Percentiles rank a stretch among this genome's conserved stretches.
Conservation (phyloP, 805 yeast species). For the Candida taoyuanica region DNA sequence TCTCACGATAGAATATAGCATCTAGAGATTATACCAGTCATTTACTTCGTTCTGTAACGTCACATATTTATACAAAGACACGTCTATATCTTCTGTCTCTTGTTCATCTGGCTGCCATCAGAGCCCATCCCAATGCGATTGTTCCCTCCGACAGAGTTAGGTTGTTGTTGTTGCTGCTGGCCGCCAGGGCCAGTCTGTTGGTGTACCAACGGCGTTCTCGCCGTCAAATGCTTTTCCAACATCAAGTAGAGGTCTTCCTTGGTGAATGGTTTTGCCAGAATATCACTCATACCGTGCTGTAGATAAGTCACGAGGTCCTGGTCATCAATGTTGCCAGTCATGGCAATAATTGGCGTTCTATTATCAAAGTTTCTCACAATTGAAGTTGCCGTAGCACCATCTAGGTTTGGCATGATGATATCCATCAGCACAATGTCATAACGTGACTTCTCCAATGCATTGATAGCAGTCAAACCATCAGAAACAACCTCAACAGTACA, state of each 20-base stretch:
- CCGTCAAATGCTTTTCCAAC: conserved; percentile 65
- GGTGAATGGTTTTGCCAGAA: conserved; percentile 90
- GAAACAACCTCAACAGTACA: conserved; percentile 90
- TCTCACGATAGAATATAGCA: too few relatives aligned
- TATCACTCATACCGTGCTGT: conserved; percentile 88
- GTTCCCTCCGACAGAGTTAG: neutral
- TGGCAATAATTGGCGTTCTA: conserved; percentile 85
- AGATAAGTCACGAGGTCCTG: conserved; percentile 75
- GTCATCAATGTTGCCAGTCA: conserved; percentile 87
- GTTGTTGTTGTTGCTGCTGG: neutral
- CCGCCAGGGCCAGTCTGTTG: conserved; percentile 8
- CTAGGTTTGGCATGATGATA: conserved; percentile 83
- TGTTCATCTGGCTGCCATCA: conserved; percentile 7
- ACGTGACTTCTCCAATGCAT: conserved; percentile 62
- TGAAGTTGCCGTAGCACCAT: conserved; percentile 88
- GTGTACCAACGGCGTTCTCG: conserved; percentile 35
- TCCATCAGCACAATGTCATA: conserved; percentile 82
- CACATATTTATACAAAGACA: too few relatives aligned
- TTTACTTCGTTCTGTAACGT: too few relatives aligned
- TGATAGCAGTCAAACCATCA: conserved; percentile 87
- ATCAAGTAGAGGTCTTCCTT: conserved; percentile 78
- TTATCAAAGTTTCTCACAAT: conserved; percentile 81
- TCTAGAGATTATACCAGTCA: too few relatives aligned
- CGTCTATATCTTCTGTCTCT: conserved; percentile 27
- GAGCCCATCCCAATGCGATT: conserved; percentile 17